Evolutionary conservation across 352 stramenopile genomes (phyloP).

Genomic region (Achlya hypogyna): DNA sequence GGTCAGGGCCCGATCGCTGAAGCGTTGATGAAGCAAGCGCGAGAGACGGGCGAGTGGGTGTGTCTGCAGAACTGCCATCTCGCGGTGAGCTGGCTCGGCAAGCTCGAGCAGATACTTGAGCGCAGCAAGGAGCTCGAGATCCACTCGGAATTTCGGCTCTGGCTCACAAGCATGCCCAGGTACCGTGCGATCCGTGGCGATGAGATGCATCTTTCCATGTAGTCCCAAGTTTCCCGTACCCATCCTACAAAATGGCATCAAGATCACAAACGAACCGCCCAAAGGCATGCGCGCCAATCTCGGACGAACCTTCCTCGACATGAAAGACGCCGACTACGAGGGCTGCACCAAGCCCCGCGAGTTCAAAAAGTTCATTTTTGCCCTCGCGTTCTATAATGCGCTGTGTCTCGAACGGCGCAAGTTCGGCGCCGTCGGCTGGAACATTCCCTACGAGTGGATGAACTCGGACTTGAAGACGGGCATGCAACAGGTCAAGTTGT

Average conservation of each 20-base stretch:
- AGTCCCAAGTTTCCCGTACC: slow-evolving; percentile 85
- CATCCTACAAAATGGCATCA: slow-evolving; percentile 93
- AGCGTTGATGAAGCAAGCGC: slow-evolving; percentile 83
- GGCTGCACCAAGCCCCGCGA: slow-evolving; percentile 72
- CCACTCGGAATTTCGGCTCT: slow-evolving; percentile 87
- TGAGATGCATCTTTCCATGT: neutral
- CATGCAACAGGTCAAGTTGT: slow-evolving; percentile 88
- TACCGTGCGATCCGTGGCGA: neutral
- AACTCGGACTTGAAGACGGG: slow-evolving; percentile 92
- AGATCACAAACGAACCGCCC: slow-evolving; percentile 93
- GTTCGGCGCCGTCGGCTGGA: slow-evolving; percentile 92
- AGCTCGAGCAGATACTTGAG: slow-evolving; percentile 86
- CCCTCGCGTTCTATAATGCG: slow-evolving; percentile 91
- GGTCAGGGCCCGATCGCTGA: slow-evolving; percentile 90
- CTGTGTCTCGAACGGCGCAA: slow-evolving; percentile 91
- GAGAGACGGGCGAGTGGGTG: slow-evolving; percentile 88
- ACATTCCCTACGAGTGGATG: slow-evolving; percentile 96
- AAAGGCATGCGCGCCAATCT: slow-evolving; percentile 89
- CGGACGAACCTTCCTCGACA: slow-evolving; percentile 87
- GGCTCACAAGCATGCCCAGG: slow-evolving; percentile 90
- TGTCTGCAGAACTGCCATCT: slow-evolving; percentile 94
- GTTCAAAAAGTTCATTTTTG: slow-evolving; percentile 90
- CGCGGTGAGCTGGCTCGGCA: slow-evolving; percentile 83
- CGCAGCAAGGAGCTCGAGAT: slow-evolving; percentile 50
- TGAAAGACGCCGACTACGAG: slow-evolving; percentile 87